phyloP scores from a whole-genome alignment of 805 yeast genomes.

The Gaillardinia entomophila region DNA sequence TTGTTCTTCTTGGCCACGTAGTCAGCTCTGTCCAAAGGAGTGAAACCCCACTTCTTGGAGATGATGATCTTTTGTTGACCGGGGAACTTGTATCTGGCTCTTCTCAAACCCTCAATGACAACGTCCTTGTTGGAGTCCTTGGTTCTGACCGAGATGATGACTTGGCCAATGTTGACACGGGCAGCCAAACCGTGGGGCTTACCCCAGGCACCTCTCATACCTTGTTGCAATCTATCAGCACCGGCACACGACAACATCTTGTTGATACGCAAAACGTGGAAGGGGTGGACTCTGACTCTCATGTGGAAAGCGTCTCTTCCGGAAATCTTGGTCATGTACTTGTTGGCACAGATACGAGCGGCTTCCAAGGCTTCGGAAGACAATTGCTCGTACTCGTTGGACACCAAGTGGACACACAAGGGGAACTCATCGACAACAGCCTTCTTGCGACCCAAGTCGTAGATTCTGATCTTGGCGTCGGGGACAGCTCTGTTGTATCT shows the following conservation, averaged over 20 bases:
- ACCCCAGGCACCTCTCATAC: slow-evolving; percentile 99
- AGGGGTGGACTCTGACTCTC: slow-evolving; percentile 99
- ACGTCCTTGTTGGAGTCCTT: slow-evolving; percentile 97
- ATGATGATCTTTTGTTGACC: slow-evolving; percentile 99
- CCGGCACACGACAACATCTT: slow-evolving; percentile 99
- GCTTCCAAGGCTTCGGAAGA: slow-evolving; percentile 99
- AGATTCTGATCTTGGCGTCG: slow-evolving; percentile 98
- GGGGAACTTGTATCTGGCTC: slow-evolving; percentile 99
- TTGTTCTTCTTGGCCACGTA: slow-evolving; percentile 90
- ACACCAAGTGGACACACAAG: slow-evolving; percentile 97
- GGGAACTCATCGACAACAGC: slow-evolving; percentile 99
- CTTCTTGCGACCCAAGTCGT: slow-evolving; percentile 99
- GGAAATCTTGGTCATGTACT: slow-evolving; percentile 94
- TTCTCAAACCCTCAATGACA: slow-evolving; percentile 98
- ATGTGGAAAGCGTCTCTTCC: slow-evolving; percentile 99
- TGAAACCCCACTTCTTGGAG: slow-evolving; percentile 99
- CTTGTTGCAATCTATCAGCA: slow-evolving; percentile 99
- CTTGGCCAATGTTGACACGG: slow-evolving; percentile 98
- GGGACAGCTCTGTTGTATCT: slow-evolving; percentile 99
- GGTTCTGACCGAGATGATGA: slow-evolving; percentile 96
- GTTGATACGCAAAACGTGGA: slow-evolving; percentile 99
- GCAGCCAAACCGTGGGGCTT: slow-evolving; percentile 99
- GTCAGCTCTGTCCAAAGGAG: slow-evolving; percentile 96
- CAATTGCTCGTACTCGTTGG: slow-evolving; percentile 98
- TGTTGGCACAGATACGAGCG: slow-evolving; percentile 99